phyloP scores from a whole-genome alignment of 768 basidiomycete species.

The Phanerochaete carnosa region DNA sequence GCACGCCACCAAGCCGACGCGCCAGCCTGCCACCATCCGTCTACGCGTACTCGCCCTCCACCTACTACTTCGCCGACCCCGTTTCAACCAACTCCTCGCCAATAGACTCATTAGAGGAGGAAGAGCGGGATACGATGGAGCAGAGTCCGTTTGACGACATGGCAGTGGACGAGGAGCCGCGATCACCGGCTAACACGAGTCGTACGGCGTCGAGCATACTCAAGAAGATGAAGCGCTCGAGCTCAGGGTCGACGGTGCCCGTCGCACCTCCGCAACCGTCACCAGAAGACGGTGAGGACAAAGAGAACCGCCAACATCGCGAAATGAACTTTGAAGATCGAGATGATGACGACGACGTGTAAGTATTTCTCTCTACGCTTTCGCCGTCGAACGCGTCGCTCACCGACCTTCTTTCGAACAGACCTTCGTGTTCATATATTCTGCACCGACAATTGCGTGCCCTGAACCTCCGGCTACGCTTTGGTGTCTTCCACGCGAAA shows the following conservation, averaged over 20 bases:
- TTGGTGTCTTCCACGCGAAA: constrained; percentile 54
- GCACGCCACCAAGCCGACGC: constrained; percentile 9
- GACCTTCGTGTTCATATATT: constrained; percentile 55
- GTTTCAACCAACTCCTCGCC: constrained; percentile 19
- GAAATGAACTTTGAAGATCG: background rate
- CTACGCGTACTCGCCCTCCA: constrained; percentile 16
- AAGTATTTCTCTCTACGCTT: constrained; percentile 14
- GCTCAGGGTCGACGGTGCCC: background rate
- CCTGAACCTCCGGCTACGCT: constrained; percentile 49
- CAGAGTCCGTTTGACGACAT: constrained; percentile 20
- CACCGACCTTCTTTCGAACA: constrained; percentile 19
- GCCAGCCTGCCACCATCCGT: constrained; percentile 12
- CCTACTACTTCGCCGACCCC: constrained; percentile 18
- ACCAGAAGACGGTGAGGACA: constrained; percentile 3
- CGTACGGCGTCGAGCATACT: background rate
- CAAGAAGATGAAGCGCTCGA: constrained; percentile 4
- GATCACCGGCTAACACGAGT: constrained; percentile 10
- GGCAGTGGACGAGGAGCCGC: constrained; percentile 11
- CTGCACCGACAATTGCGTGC: constrained; percentile 63
- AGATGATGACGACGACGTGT: constrained; percentile 21
- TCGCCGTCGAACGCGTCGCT: background rate
- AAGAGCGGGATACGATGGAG: constrained; percentile 13
- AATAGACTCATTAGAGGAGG: constrained; percentile 20
- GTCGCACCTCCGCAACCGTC: background rate
- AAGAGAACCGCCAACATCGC: constrained; percentile 1